A percentile compares a stretch with the other conserved stretches of the same genome.
Evolutionary conservation across 306 rosid genomes (phyloP).

Genomic region (Sesbania bispinosa): DNA sequence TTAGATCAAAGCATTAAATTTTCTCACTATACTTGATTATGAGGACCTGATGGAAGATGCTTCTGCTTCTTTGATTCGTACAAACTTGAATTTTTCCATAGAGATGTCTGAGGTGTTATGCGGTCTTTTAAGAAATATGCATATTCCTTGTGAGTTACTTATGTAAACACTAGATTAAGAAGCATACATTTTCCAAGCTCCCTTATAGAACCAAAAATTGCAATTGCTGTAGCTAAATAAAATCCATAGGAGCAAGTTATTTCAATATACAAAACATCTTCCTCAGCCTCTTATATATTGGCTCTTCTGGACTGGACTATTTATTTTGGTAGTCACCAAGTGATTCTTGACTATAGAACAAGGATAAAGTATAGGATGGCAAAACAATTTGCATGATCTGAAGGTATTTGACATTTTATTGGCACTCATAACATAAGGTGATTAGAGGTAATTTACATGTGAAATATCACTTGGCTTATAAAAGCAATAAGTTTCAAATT

Average conservation of each 20-base stretch:
- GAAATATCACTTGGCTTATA: too few species aligned
- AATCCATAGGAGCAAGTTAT: too few species aligned
- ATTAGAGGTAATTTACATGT: too few species aligned
- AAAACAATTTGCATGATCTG: too few species aligned
- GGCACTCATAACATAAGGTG: too few species aligned
- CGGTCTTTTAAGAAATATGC: not conserved
- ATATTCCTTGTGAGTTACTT: not conserved
- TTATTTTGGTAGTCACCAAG: too few species aligned
- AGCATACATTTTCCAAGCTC: not conserved
- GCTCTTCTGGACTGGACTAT: not conserved
- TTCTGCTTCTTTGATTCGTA: not conserved
- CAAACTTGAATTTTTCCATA: not conserved
- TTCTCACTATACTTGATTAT: not conserved
- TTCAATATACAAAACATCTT: not conserved
- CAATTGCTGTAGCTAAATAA: not conserved
- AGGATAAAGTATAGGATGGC: too few species aligned
- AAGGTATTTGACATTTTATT: too few species aligned
- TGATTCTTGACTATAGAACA: too few species aligned
- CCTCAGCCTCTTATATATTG: not conserved
- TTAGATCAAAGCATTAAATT: not conserved
- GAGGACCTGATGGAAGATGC: not conserved
- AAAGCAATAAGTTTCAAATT: too few species aligned
- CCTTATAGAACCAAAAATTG: not conserved
- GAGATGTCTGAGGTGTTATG: not conserved
- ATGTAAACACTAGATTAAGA: not conserved